phyloP scores from a whole-genome alignment of 2,329 filamentous ascomycete species.

The Harringtonia lauricola region DNA sequence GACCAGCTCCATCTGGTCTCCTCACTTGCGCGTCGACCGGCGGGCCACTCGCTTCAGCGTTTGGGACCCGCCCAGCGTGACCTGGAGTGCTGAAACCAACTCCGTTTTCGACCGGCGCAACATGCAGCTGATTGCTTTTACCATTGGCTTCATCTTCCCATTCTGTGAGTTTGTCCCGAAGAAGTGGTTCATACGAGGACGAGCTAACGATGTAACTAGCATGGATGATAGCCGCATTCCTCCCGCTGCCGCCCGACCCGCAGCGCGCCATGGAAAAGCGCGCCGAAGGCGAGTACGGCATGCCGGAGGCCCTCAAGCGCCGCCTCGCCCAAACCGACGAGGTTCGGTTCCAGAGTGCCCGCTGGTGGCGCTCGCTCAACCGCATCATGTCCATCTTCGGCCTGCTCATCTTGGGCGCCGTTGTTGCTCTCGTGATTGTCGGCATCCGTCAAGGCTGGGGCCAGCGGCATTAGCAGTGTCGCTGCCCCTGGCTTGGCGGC shows the following conservation, averaged over 20 bases:
- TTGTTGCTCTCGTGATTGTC: constrained; percentile 39
- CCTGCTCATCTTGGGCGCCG: constrained; percentile 40
- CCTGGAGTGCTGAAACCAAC: constrained; percentile 50
- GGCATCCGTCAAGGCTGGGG: constrained; percentile 40
- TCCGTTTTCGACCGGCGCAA: constrained; percentile 54
- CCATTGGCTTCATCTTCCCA: constrained; percentile 67
- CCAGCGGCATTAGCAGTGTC: background rate
- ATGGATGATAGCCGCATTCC: constrained; percentile 69
- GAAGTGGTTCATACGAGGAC: constrained; percentile 2
- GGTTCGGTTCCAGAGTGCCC: constrained; percentile 36
- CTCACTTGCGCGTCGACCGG: constrained; percentile 56
- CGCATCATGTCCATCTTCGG: constrained; percentile 47
- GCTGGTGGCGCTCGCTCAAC: constrained; percentile 51
- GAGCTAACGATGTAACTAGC: constrained; percentile 25
- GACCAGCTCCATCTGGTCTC: constrained; percentile 58
- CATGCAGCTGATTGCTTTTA: constrained; percentile 64
- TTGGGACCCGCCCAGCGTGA: constrained; percentile 65
- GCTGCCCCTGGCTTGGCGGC: background rate
- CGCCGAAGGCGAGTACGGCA: constrained; percentile 26
- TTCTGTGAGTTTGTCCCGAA: constrained; percentile 40
- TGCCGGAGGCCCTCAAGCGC: constrained; percentile 23
- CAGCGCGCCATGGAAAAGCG: constrained; percentile 38
- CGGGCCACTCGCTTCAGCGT: constrained; percentile 46
- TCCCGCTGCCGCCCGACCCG: constrained; percentile 56
- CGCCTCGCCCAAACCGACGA: constrained; percentile 28